phyloP scores from a whole-genome alignment of 2,329 filamentous ascomycete genomes.

The Arthroderma uncinatum region DNA sequence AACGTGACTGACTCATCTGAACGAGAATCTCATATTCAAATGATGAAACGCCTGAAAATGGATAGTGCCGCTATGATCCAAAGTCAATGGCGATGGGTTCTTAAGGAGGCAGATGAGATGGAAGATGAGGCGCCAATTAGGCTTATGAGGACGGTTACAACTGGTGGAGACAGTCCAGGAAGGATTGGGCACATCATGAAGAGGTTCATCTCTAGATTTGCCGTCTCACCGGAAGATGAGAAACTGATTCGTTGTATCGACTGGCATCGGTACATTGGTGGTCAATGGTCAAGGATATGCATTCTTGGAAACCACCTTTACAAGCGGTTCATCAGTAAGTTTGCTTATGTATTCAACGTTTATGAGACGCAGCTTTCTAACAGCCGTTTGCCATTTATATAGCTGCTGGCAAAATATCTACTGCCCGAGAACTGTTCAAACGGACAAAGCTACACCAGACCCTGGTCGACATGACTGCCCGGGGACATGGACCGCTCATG shows the following conservation, averaged over 20 bases:
- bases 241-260: slow-evolving; percentile 69
- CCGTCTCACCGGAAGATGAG: slow-evolving; percentile 50
- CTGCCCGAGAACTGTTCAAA: slow-evolving; percentile 44
- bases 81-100: slow-evolving; percentile 47
- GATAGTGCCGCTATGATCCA: slow-evolving; percentile 63
- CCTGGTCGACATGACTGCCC: slow-evolving; percentile 31
- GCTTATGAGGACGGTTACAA: slow-evolving; percentile 40
- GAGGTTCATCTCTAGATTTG: slow-evolving; percentile 55
- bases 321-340: slow-evolving; percentile 72
- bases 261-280: slow-evolving; percentile 64
- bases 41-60: slow-evolving; percentile 65
- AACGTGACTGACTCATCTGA: slow-evolving; percentile 56
- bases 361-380: neutral
- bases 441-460: slow-evolving; percentile 42
- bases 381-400: slow-evolving; percentile 14
- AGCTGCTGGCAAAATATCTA: slow-evolving; percentile 38
- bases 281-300: slow-evolving; percentile 61
- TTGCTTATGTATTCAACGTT: neutral
- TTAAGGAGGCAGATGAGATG: slow-evolving; percentile 25
- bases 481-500: neutral
- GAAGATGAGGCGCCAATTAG: slow-evolving; percentile 24
- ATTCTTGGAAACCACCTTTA: slow-evolving; percentile 60
- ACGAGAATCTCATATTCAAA: slow-evolving; percentile 56
- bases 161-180: slow-evolving; percentile 37
- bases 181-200: slow-evolving; percentile 54